These are phyloP conservation scores for Talaromyces funiculosus DNA, from an alignment of 2,329 filamentous ascomycete species.

Conservation along the genomic window DNA sequence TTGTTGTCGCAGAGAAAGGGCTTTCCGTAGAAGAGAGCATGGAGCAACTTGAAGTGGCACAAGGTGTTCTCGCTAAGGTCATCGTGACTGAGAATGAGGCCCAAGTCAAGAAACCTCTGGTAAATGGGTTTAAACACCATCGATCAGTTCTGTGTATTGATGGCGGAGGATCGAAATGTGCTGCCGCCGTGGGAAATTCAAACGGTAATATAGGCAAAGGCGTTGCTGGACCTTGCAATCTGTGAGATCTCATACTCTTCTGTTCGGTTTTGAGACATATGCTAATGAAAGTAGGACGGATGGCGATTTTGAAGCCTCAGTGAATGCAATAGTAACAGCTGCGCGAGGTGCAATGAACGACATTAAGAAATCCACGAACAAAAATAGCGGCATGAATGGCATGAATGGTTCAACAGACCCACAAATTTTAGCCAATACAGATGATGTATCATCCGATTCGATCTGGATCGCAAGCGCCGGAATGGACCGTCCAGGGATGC, in stretches of 20 bases:
- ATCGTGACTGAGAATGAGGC: slow-evolving; percentile 12
- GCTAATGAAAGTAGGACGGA: slow-evolving; percentile 18
- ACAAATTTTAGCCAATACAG: background rate
- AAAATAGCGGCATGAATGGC: background rate
- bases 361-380: background rate
- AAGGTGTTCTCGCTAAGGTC: slow-evolving; percentile 23
- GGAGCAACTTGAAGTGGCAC: slow-evolving; percentile 18
- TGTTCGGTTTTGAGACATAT: background rate
- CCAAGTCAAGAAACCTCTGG: slow-evolving; percentile 6
- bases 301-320: slow-evolving; percentile 18
- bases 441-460: slow-evolving; percentile 20
- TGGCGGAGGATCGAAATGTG: slow-evolving; percentile 41
- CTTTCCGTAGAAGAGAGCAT: slow-evolving; percentile 22
- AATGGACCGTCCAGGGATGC: slow-evolving; percentile 32
- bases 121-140: background rate
- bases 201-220: slow-evolving; percentile 25
- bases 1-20: slow-evolving; percentile 25
- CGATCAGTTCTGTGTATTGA: slow-evolving; percentile 34
- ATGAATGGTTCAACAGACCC: background rate
- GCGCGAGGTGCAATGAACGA: slow-evolving; percentile 17
- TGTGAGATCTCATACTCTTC: slow-evolving; percentile 22
- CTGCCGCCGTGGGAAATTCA: slow-evolving; percentile 29
- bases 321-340: slow-evolving; percentile 24
- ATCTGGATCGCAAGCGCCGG: slow-evolving; percentile 41
- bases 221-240: slow-evolving; percentile 35